Percentiles rank a stretch among this genome's conserved stretches.
Evolutionary conservation across 164 flowering plant genomes (phyloP).

Genomic region (Pachysandra terminalis): DNA sequence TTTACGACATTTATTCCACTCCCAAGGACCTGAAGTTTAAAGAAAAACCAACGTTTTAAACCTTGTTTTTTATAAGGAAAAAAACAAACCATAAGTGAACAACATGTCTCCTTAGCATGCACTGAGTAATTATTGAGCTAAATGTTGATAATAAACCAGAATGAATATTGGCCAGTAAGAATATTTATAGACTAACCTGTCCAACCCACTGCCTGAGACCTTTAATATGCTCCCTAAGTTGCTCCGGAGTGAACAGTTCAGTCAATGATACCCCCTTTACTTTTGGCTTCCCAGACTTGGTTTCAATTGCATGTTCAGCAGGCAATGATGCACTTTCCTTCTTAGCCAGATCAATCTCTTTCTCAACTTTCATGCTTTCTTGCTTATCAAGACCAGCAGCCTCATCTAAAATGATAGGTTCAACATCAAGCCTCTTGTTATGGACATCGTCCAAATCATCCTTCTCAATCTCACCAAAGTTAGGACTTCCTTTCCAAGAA

Average conservation of each 20-base stretch:
- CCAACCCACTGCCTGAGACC: constrained; percentile 99
- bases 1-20: no score
- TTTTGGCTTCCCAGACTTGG: constrained; percentile 90
- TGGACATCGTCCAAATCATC: constrained; percentile 29
- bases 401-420: constrained; percentile 31
- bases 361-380: constrained; percentile 25
- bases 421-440: constrained; percentile 34
- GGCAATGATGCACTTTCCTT: constrained; percentile 34
- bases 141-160: background rate
- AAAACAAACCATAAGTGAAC: no score
- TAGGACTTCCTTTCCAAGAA: constrained; percentile 34
- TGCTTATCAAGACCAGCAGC: constrained; percentile 34
- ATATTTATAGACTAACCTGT: constrained; percentile 55
- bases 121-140: background rate
- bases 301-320: constrained; percentile 38
- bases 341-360: constrained; percentile 16
- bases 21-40: no score
- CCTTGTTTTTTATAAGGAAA: no score
- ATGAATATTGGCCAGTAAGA: background rate
- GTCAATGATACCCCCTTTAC: constrained; percentile 92
- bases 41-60: no score
- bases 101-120: background rate
- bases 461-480: constrained; percentile 27
- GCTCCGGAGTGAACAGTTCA: constrained; percentile 95
- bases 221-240: constrained; percentile 75